phyloP scores from a whole-genome alignment of 2,329 filamentous ascomycete genomes.

The Herpotrichia juniperi region DNA sequence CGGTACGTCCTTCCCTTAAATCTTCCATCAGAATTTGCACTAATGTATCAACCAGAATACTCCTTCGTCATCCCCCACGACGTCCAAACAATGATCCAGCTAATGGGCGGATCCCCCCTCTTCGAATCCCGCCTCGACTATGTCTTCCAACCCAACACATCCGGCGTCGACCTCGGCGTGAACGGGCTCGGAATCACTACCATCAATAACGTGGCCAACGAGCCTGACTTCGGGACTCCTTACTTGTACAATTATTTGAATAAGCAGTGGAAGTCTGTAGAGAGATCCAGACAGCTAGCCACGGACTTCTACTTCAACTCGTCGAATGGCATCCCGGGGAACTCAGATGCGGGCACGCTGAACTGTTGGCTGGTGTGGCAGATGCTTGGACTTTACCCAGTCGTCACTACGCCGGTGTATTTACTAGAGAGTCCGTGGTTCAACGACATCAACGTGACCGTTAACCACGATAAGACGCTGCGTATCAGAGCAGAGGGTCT shows the following conservation, averaged over 20 bases:
- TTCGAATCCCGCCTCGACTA: slow-evolving; percentile 51
- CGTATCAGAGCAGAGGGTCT: slow-evolving; percentile 53
- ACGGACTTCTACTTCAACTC: slow-evolving; percentile 50
- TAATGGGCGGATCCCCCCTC: slow-evolving; percentile 48
- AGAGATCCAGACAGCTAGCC: slow-evolving; percentile 40
- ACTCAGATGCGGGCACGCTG: slow-evolving; percentile 55
- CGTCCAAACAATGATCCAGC: slow-evolving; percentile 47
- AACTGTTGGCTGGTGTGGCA: slow-evolving; percentile 60
- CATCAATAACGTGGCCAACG: slow-evolving; percentile 47
- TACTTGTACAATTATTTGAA: slow-evolving; percentile 52
- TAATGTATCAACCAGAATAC: slow-evolving; percentile 41
- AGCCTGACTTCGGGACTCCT: slow-evolving; percentile 48
- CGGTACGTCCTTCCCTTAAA: slow-evolving; percentile 15
- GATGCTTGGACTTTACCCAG: slow-evolving; percentile 56
- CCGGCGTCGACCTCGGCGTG: slow-evolving; percentile 41
- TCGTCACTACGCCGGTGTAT: slow-evolving; percentile 56
- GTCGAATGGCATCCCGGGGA: slow-evolving; percentile 51
- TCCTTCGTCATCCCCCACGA: slow-evolving; percentile 53
- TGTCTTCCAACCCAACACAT: slow-evolving; percentile 47
- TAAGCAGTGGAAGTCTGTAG: slow-evolving; percentile 44
- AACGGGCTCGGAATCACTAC: slow-evolving; percentile 44
- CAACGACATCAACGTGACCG: slow-evolving; percentile 42
- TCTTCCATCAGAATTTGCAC: too few species aligned
- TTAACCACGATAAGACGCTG: slow-evolving; percentile 47
- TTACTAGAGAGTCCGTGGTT: slow-evolving; percentile 56